Base-by-base conservation (phyloP, 2,329 filamentous ascomycete species). In the Neopestalotiopsis sp. region DNA sequence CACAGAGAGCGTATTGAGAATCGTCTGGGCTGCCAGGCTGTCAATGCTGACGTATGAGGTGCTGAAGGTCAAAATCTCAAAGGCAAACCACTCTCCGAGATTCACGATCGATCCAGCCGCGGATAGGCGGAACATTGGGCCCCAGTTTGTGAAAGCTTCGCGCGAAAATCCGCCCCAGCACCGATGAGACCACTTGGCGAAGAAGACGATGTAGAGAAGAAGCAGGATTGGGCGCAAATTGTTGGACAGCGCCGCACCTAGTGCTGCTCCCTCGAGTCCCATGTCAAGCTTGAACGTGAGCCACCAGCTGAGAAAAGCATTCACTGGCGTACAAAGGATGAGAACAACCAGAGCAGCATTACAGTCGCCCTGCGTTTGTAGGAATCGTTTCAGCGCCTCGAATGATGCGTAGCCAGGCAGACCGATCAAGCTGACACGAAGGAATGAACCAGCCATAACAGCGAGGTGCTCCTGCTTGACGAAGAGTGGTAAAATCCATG, bases 361-460 rank as follows among this genome's bases (percentile, higher is more conserved):
- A 77, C 88, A 88, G 40, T 86, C 79, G 1, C 86, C 86, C 70
- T 88, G 86, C 0, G 86, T 84, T 72, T 88, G 86, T 2, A 87
- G 79, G 70, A 87, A 88, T 0, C 86, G 80, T 73, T 88, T 89
- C 1, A 84, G 78, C 0, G 84, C 84, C 70, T 88, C 86, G 38
- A 88, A 89, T 3, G 81, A 81, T 1, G 84, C 85, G 67, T 87
- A 88, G 2, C 85, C 86, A 0, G 86, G 86, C 1, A 86, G 78
- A 0, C 86, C 85, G 6, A 86, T 74, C 1, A 88, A 77, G 56
- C 84, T 82, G 42, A 85, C 79, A 4, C 81, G 78, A 42, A 88
- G 73, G 68, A 87, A 89, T 0, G 76, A 77, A 13, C 86, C 85
- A 0, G 86, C 86, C 70, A 84, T 82, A 40, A 81, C 73, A 2